Evolutionary conservation across 306 rosid genomes (phyloP).

Genomic region (Carpinus viminea): DNA sequence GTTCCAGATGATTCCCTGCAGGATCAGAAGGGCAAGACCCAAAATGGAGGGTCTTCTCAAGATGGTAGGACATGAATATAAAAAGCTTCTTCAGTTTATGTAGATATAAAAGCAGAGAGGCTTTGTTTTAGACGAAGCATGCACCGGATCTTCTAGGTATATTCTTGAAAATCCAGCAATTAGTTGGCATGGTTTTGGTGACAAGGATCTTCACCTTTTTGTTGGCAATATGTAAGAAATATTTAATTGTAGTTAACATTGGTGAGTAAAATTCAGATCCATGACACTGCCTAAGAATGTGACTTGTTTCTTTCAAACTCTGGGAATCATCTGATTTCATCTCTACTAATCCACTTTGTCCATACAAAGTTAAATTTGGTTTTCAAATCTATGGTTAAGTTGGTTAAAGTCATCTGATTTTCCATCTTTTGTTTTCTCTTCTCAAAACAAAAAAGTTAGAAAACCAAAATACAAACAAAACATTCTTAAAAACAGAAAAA

Average conservation of each 20-base stretch:
- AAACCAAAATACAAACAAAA: too few species aligned
- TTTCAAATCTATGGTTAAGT: neutral
- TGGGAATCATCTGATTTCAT: neutral
- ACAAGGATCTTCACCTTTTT: neutral
- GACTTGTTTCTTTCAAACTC: neutral
- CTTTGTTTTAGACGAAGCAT: neutral
- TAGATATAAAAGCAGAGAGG: constrained; percentile 14
- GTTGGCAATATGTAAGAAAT: neutral
- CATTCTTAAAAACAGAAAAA: too few species aligned
- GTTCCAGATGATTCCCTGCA: constrained; percentile 32
- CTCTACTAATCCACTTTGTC: neutral
- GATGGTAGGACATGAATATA: constrained; percentile 31
- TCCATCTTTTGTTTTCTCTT: too few species aligned
- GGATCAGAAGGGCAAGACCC: constrained; percentile 36
- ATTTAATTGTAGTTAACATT: neutral
- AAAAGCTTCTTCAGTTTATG: constrained; percentile 22
- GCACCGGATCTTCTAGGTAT: neutral
- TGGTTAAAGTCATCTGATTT: too few species aligned
- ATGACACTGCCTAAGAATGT: neutral
- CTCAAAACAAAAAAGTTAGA: too few species aligned
- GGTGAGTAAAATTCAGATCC: neutral
- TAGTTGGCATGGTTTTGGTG: neutral
- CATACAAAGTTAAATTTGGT: neutral
- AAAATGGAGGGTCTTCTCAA: constrained; percentile 37
- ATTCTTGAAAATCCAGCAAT: neutral